Base-by-base conservation (phyloP, 139 green algal species). In the Ettlia oleoabundans region DNA sequence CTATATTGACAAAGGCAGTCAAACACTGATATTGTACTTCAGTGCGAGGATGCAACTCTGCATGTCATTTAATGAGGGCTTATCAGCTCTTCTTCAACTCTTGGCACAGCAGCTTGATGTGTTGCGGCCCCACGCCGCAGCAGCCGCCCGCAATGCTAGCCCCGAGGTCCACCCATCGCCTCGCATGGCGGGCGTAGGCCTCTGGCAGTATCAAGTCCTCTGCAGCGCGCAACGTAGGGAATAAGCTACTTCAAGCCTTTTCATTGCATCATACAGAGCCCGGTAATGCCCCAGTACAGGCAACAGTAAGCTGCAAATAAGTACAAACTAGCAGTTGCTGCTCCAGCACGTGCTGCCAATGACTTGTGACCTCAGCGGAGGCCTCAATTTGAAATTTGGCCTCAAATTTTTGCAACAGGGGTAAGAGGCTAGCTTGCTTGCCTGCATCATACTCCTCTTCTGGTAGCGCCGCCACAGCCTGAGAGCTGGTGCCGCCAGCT, bases 81-180 rank as follows among this genome's bases (percentile, higher is more conserved):
- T n/a, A n/a, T n/a, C n/a, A n/a, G n/a, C n/a, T n/a, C n/a, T n/a
- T n/a, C n/a, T n/a, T n/a, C n/a, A n/a, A n/a, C n/a, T n/a, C n/a
- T n/a, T n/a, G n/a, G 55, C 52, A 41, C 40, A 76, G 40, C 24
- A 28, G 19, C 3, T 33, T 66, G 22, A 93, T 90, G 63, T 94
- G 89, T 30, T 71, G 51, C 1, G 90, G 88, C 18, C 89, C 86
- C 22, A 92, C 82, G 0, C 91, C 91, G 55, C 91, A 94, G 75
- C 91, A 94, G 33, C 91, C 91, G 24, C 91, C 91, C 21, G 94
- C 70, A 4, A 94, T 79, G 24, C 52, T 72, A 4, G 91, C 89
- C 1, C 90, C 91, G 8, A 53, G 32, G 5, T 42, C 32, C 21
- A 61, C 32, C 86, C 89, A 94, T 5, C 61, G 43, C 28, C 30